phyloP scores from a whole-genome alignment of 306 rosid genomes.

The Phaseolus lunatus region DNA sequence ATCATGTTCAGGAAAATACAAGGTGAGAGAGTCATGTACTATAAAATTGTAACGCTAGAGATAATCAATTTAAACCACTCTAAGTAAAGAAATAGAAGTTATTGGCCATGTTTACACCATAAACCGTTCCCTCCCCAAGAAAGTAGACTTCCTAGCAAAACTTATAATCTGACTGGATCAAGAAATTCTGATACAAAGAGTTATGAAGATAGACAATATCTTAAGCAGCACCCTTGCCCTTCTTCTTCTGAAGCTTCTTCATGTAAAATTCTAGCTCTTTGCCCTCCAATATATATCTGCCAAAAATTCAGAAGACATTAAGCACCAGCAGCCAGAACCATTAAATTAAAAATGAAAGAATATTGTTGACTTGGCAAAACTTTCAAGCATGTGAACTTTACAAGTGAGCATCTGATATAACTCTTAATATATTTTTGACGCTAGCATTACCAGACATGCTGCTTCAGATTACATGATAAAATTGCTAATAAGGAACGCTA shows the following conservation, averaged over 20 bases:
- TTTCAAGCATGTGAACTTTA: background rate
- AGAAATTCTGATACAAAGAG: background rate
- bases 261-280: slow-evolving; percentile 78
- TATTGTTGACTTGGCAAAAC: background rate
- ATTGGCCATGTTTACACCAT: background rate
- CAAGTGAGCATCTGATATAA: slow-evolving; percentile 19
- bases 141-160: slow-evolving; percentile 27
- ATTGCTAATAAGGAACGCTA: background rate
- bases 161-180: slow-evolving; percentile 21
- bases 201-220: slow-evolving; percentile 1
- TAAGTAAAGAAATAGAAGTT: slow-evolving; percentile 6
- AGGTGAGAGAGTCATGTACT: background rate
- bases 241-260: slow-evolving; percentile 80
- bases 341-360: background rate
- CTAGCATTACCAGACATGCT: background rate
- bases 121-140: background rate
- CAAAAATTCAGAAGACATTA: background rate
- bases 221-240: slow-evolving; percentile 68
- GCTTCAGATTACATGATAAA: background rate
- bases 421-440: background rate
- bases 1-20: background rate
- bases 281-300: slow-evolving; percentile 77
- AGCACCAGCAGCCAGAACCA: background rate
- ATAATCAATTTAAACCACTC: slow-evolving; percentile 27
- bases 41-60: background rate